Percentiles rank a stretch among this genome's conserved stretches.
These are phyloP conservation scores for Trichoderma aggressivum DNA, from an alignment of 2,329 filamentous ascomycete species.

Conservation along the genomic window DNA sequence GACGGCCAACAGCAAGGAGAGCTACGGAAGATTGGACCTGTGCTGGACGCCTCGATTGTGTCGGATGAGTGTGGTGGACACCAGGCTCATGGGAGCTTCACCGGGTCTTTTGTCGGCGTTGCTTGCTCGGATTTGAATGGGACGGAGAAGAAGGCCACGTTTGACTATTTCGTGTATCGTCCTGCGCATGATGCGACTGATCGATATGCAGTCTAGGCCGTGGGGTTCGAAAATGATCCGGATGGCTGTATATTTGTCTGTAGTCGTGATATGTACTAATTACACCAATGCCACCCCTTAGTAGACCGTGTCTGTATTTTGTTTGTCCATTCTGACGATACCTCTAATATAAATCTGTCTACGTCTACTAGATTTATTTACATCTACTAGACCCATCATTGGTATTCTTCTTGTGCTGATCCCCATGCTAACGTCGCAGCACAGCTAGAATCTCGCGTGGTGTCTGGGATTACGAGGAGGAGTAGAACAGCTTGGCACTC, in stretches of 20 bases:
- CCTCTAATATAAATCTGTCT: too few relatives aligned
- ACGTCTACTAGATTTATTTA: neutral
- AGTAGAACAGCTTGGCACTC: neutral
- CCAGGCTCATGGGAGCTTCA: constrained; percentile 60
- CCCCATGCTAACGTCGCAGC: neutral
- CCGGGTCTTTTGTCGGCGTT: constrained; percentile 57
- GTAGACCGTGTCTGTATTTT: neutral
- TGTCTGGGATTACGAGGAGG: neutral
- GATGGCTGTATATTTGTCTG: neutral
- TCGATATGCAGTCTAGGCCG: constrained; percentile 25
- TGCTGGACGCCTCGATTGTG: constrained; percentile 56
- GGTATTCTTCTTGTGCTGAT: neutral
- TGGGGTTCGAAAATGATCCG: neutral
- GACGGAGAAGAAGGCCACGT: constrained; percentile 42
- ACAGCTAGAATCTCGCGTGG: neutral
- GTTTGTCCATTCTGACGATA: too few relatives aligned
- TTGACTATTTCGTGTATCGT: constrained; percentile 52
- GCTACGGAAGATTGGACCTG: constrained; percentile 50
- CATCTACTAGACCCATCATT: neutral
- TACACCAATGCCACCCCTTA: neutral
- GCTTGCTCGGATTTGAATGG: constrained; percentile 56
- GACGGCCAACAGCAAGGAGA: constrained; percentile 19
- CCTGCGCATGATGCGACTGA: constrained; percentile 47
- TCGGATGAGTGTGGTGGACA: constrained; percentile 63
- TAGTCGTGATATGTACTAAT: neutral